Percentiles rank a stretch among this genome's conserved stretches.
Conservation (phyloP, 768 basidiomycete species). For the Lactarius hengduanensis region DNA sequence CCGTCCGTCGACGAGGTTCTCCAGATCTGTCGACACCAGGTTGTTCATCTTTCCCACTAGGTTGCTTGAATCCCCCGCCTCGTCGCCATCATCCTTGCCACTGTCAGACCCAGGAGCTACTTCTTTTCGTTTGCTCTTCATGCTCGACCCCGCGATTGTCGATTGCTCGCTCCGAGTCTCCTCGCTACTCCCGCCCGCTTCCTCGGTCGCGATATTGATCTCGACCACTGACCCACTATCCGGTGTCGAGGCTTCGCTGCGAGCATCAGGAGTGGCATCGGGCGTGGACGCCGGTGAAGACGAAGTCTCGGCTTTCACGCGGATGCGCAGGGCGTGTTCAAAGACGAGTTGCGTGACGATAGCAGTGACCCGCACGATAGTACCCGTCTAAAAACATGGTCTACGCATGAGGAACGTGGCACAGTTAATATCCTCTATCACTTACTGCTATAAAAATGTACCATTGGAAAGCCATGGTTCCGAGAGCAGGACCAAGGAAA, state of each 20-base stretch:
- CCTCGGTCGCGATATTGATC: background rate
- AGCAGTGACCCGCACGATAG: slow-evolving; percentile 42
- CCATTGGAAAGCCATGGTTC: slow-evolving; percentile 48
- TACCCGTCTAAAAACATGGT: slow-evolving; percentile 34
- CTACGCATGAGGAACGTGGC: background rate
- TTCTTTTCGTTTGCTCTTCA: slow-evolving; percentile 28
- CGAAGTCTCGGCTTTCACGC: slow-evolving; percentile 45
- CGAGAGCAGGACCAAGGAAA: slow-evolving; percentile 47
- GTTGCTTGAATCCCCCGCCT: slow-evolving; percentile 38
- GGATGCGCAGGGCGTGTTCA: slow-evolving; percentile 53
- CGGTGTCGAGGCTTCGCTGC: slow-evolving; percentile 29
- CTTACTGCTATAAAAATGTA: slow-evolving; percentile 45
- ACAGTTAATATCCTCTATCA: background rate
- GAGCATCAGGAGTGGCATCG: slow-evolving; percentile 26
- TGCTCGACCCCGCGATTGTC: slow-evolving; percentile 17
- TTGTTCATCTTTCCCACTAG: slow-evolving; percentile 78
- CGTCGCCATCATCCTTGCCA: slow-evolving; percentile 6
- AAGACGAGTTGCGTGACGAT: slow-evolving; percentile 56
- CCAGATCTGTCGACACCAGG: slow-evolving; percentile 63
- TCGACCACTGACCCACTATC: slow-evolving; percentile 32
- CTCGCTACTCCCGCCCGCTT: slow-evolving; percentile 20
- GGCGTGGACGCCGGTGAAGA: slow-evolving; percentile 30
- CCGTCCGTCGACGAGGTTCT: slow-evolving; percentile 33
- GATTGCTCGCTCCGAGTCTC: slow-evolving; percentile 27
- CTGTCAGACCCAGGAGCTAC: slow-evolving; percentile 3